A percentile compares a stretch with the other conserved stretches of the same genome.
Conservation (phyloP, 2,329 filamentous ascomycete genomes). For the Ophiostoma tasmaniense region DNA sequence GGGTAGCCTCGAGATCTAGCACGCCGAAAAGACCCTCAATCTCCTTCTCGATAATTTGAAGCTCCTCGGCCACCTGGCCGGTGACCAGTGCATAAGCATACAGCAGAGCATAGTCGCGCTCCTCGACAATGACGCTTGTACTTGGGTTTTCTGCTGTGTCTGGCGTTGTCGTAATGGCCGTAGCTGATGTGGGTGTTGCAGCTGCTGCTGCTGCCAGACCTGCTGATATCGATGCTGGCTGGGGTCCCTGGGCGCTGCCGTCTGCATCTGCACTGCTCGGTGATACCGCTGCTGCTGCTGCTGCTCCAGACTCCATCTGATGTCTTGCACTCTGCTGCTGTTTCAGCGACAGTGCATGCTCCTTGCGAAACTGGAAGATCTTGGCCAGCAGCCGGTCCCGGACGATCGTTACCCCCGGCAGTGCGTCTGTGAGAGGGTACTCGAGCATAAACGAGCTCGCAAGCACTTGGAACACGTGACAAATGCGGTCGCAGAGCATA, state of each 20-base stretch:
- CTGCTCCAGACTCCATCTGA: not conserved
- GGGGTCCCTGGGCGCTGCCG: not conserved
- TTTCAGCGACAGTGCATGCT: constrained; percentile 35
- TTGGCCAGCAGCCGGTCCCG: constrained; percentile 78
- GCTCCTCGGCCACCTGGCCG: constrained; percentile 56
- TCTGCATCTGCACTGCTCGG: not conserved
- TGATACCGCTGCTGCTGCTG: not conserved
- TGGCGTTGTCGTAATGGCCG: not conserved
- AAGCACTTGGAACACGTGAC: constrained; percentile 77
- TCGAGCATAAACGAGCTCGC: constrained; percentile 91
- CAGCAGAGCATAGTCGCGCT: constrained; percentile 79
- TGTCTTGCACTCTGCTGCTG: not conserved
- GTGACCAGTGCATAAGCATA: constrained; percentile 80
- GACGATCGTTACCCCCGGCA: constrained; percentile 73
- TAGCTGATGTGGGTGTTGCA: not conserved
- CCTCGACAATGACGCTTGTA: constrained; percentile 43
- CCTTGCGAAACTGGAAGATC: constrained; percentile 77
- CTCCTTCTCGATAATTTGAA: constrained; percentile 51
- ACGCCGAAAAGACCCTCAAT: constrained; percentile 57
- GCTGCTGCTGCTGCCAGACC: not conserved
- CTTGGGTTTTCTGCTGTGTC: not conserved
- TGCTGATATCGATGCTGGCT: not conserved
- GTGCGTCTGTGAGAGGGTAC: constrained; percentile 81
- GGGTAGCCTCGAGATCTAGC: constrained; percentile 49
- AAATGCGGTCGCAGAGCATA: constrained; percentile 78